Conservation (phyloP, 805 yeast species). For the Phaffomyces opuntiae region DNA sequence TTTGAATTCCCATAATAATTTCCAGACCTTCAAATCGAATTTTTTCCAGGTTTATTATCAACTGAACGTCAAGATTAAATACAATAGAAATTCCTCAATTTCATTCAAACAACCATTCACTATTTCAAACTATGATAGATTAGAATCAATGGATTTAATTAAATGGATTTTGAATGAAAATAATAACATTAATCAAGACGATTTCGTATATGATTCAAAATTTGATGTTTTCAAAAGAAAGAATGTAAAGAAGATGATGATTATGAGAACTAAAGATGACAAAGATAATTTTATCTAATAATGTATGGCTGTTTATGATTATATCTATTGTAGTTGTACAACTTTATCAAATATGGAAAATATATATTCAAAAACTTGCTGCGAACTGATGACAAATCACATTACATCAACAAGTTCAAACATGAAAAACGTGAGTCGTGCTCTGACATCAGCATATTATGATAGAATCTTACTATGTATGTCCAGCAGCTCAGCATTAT, state of each 20-base stretch:
- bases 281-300: conserved; percentile 15
- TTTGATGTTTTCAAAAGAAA: conserved; percentile 20
- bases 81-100: conserved; percentile 45
- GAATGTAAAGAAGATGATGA: conserved; percentile 27
- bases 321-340: too few species aligned
- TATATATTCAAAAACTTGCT: too few species aligned
- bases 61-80: conserved; percentile 32
- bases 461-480: too few species aligned
- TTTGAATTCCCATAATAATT: conserved; percentile 38
- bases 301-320: too few species aligned
- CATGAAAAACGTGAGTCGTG: too few species aligned
- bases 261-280: conserved; percentile 18
- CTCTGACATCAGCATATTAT: too few species aligned
- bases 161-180: conserved; percentile 49
- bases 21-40: conserved; percentile 38
- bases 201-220: conserved; percentile 25
- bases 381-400: too few species aligned
- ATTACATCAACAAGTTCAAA: too few species aligned
- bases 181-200: conserved; percentile 32
- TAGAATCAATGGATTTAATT: conserved; percentile 41
- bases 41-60: conserved; percentile 48
- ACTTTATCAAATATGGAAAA: too few species aligned
- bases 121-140: conserved; percentile 45
- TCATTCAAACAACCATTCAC: conserved; percentile 45
- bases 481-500: too few species aligned